Percentiles rank a stretch among this genome's conserved stretches.
phyloP scores from a whole-genome alignment of 768 basidiomycete species.

The Sporobolomyces roseus region DNA sequence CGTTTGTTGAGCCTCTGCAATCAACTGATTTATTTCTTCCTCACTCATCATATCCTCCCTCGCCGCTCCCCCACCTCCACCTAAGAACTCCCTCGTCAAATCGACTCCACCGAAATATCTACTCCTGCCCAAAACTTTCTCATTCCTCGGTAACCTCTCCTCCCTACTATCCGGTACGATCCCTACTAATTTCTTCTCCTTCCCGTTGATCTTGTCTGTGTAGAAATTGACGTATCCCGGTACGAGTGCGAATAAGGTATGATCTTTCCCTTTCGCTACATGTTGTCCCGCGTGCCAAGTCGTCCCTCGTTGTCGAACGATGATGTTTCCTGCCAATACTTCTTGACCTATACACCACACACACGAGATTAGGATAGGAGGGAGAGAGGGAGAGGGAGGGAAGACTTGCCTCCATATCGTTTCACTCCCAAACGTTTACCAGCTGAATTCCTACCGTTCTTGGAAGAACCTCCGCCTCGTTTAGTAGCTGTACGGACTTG shows the following conservation, averaged over 20 bases:
- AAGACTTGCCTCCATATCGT: slow-evolving; percentile 78
- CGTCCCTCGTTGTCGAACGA: slow-evolving; percentile 88
- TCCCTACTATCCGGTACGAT: slow-evolving; percentile 69
- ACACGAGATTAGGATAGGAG: background rate
- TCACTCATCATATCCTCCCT: slow-evolving; percentile 14
- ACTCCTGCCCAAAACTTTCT: slow-evolving; percentile 67
- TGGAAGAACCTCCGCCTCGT: slow-evolving; percentile 86
- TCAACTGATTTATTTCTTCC: slow-evolving; percentile 28
- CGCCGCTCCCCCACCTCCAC: slow-evolving; percentile 2
- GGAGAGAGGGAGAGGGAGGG: background rate
- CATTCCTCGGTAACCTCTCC: slow-evolving; percentile 81
- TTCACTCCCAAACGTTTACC: slow-evolving; percentile 93
- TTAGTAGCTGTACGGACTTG: slow-evolving; percentile 92
- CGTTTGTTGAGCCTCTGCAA: slow-evolving; percentile 16
- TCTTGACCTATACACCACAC: slow-evolving; percentile 64
- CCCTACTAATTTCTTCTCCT: slow-evolving; percentile 71
- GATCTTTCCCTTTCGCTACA: slow-evolving; percentile 89
- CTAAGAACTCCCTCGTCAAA: slow-evolving; percentile 15
- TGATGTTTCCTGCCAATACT: slow-evolving; percentile 91
- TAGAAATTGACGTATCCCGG: slow-evolving; percentile 96
- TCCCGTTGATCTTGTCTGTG: slow-evolving; percentile 60
- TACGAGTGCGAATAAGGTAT: slow-evolving; percentile 83
- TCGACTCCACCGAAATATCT: slow-evolving; percentile 77
- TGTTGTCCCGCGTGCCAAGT: slow-evolving; percentile 91
- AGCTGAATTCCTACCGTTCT: slow-evolving; percentile 86